A percentile compares a stretch with the other conserved stretches of the same genome.
phyloP scores from a whole-genome alignment of 2,329 filamentous ascomycete genomes.

The Cordyceps javanica region DNA sequence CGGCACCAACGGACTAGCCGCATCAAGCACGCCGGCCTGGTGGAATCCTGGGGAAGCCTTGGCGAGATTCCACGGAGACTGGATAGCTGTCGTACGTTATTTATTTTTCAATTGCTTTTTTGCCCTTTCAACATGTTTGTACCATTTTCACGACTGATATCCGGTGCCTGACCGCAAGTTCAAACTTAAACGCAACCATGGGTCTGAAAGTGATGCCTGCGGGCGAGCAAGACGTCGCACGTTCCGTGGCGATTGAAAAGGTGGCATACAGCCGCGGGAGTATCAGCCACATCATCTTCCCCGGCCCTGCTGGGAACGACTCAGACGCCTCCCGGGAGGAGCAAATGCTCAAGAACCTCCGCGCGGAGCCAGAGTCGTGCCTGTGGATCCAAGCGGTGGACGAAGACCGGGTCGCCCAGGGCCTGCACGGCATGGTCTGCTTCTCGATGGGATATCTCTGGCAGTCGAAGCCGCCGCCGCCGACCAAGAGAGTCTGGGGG shows the following conservation, averaged over 20 bases:
- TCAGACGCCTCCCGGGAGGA: conserved; percentile 17
- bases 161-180: no score
- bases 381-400: conserved; percentile 32
- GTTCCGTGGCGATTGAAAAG: conserved; percentile 12
- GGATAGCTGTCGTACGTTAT: background rate
- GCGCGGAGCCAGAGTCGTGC: conserved; percentile 21
- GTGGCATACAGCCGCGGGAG: conserved; percentile 14
- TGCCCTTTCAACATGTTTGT: background rate
- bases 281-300: conserved; percentile 27
- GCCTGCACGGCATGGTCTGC: conserved; percentile 25
- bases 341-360: conserved; percentile 18
- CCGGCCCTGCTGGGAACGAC: conserved; percentile 19
- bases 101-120: background rate
- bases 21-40: conserved; percentile 3
- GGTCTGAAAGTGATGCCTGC: conserved; percentile 6
- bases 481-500: conserved; percentile 21
- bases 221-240: conserved; percentile 6
- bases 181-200: background rate
- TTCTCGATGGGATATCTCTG: conserved; percentile 32
- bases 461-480: conserved; percentile 21
- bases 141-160: background rate
- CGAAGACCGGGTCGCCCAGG: conserved; percentile 22
- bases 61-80: background rate
- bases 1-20: background rate
- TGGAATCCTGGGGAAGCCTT: conserved; percentile 8